Percentiles rank a stretch among this genome's conserved stretches.
These are phyloP conservation scores for Echinosophora koreensis DNA, from an alignment of 306 rosid species.

Conservation along the genomic window DNA sequence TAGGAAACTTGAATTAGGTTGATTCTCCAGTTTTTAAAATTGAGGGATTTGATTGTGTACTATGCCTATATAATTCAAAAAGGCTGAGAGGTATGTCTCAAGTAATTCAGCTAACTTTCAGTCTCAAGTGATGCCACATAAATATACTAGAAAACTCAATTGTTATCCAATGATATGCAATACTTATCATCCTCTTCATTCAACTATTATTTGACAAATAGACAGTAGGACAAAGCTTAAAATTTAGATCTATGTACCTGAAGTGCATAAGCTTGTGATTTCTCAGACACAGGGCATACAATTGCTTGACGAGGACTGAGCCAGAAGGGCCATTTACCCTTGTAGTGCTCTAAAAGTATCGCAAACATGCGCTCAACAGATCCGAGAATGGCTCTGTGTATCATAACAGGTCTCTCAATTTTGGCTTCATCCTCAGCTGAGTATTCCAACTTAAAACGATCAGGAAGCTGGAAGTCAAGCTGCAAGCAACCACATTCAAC, in stretches of 20 bases:
- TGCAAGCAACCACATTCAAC: constrained; percentile 63
- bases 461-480: constrained; percentile 98
- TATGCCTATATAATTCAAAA: neutral
- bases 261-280: constrained; percentile 79
- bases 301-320: constrained; percentile 98
- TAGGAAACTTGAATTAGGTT: neutral
- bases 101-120: neutral
- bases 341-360: constrained; percentile 89
- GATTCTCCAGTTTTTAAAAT: neutral
- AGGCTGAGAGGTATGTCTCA: neutral
- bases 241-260: constrained; percentile 56
- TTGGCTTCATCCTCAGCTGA: constrained; percentile 96
- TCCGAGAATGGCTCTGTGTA: constrained; percentile 92
- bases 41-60: neutral
- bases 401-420: constrained; percentile 94
- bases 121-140: neutral
- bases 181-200: constrained; percentile 62
- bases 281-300: constrained; percentile 92
- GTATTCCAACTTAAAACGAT: constrained; percentile 85
- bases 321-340: constrained; percentile 99
- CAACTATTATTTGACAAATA: constrained; percentile 47
- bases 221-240: constrained; percentile 9
- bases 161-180: neutral
- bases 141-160: neutral
- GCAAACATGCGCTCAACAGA: constrained; percentile 98